Conservation (phyloP, 495 filamentous ascomycete species). For the Hypoxylon cercidicola region DNA sequence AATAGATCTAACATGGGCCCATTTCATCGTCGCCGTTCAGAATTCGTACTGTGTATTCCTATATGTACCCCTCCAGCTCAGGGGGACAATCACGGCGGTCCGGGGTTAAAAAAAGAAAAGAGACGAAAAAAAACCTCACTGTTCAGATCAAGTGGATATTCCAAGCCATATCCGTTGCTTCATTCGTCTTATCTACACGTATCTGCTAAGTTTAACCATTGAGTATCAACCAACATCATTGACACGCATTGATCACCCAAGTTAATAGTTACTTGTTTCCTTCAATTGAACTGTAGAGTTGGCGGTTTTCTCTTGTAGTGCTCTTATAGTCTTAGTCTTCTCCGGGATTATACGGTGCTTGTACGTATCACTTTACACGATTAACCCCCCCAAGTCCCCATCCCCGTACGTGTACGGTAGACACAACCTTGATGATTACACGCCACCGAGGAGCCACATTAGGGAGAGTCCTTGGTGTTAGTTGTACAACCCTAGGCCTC, state of each 20-base stretch:
- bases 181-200: slow-evolving; percentile 2
- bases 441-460: slow-evolving; percentile 47
- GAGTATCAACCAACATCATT: background rate
- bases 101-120: slow-evolving; percentile 4
- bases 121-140: slow-evolving; percentile 13
- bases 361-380: slow-evolving; percentile 34
- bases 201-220: no score
- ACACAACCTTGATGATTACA: slow-evolving; percentile 45
- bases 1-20: slow-evolving; percentile 24
- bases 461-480: slow-evolving; percentile 39
- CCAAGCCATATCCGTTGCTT: slow-evolving; percentile 1
- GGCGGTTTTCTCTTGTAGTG: background rate
- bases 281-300: background rate
- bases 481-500: slow-evolving; percentile 45
- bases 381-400: slow-evolving; percentile 30
- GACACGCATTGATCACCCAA: no score
- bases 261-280: no score
- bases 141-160: slow-evolving; percentile 4
- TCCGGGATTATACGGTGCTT: background rate
- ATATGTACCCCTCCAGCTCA: slow-evolving; percentile 21
- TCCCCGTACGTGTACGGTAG: slow-evolving; percentile 7
- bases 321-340: background rate
- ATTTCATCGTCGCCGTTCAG: slow-evolving; percentile 14
- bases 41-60: slow-evolving; percentile 35
- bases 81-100: slow-evolving; percentile 22